Conservation (phyloP, 257 asterid species). For the Buddleja alternifolia region DNA sequence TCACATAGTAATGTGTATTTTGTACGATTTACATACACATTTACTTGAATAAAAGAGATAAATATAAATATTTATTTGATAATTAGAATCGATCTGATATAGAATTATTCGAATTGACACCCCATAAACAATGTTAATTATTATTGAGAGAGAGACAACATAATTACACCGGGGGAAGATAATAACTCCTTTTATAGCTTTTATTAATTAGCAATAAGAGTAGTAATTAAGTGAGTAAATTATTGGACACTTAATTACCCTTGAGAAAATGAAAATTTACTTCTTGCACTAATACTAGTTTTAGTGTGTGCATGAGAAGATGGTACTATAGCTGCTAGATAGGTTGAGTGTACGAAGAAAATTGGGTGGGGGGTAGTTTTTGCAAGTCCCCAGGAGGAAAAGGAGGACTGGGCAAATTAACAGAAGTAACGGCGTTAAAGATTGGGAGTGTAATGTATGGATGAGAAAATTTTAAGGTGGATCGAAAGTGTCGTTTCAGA, state of each 20-base stretch:
- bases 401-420: not conserved
- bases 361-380: not conserved
- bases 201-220: not conserved
- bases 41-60: no score
- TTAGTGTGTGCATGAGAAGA: conserved; percentile 27
- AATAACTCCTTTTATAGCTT: not conserved
- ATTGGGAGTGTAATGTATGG: no score
- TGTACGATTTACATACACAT: no score
- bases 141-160: conserved; percentile 23
- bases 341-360: conserved; percentile 6
- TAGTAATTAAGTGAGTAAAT: conserved; percentile 32
- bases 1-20: no score
- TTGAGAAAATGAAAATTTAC: not conserved
- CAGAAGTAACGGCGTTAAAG: conserved; percentile 39
- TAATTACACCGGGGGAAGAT: conserved; percentile 44
- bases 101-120: no score
- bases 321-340: no score
- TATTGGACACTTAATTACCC: conserved; percentile 41
- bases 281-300: not conserved
- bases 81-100: no score
- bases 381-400: conserved; percentile 15
- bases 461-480: no score
- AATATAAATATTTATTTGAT: no score
- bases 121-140: no score
- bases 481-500: no score